A percentile compares a stretch with the other conserved stretches of the same genome.
Evolutionary conservation across 2,329 filamentous ascomycete genomes (phyloP).

Genomic region (Fusarium stilboides): DNA sequence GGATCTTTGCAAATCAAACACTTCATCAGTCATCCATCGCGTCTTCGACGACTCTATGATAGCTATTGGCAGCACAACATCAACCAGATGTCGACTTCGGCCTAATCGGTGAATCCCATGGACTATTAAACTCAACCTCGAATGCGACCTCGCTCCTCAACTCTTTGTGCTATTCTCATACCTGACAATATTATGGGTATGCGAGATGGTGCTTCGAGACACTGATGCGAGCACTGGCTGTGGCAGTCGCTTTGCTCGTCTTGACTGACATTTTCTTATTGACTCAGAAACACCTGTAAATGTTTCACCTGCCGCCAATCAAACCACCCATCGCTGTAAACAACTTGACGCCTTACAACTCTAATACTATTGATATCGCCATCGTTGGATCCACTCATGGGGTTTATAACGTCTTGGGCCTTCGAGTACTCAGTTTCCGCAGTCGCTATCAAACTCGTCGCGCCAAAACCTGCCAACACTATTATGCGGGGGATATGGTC

Average conservation of each 20-base stretch:
- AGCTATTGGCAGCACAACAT: conserved; percentile 55
- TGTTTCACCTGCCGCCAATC: conserved; percentile 51
- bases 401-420: conserved; percentile 6
- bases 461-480: neutral
- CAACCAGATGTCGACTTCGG: conserved; percentile 55
- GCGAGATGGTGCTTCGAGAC: conserved; percentile 47
- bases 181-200: conserved; percentile 45
- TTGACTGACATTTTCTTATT: conserved; percentile 50
- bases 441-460: neutral
- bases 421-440: conserved; percentile 2
- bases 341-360: conserved; percentile 48
- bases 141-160: conserved; percentile 52
- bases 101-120: conserved; percentile 54
- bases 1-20: conserved; percentile 59
- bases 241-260: conserved; percentile 36
- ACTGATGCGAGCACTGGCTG: conserved; percentile 42
- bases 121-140: conserved; percentile 54
- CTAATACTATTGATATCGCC: conserved; percentile 29
- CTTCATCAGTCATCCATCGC: conserved; percentile 58
- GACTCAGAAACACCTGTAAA: conserved; percentile 54
- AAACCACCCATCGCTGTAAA: conserved; percentile 53
- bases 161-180: conserved; percentile 52
- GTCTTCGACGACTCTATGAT: conserved; percentile 57
- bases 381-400: conserved; percentile 10
- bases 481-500: neutral